phyloP scores from a whole-genome alignment of 2,329 filamentous ascomycete genomes.

The Pestalotiopsis sp. region DNA sequence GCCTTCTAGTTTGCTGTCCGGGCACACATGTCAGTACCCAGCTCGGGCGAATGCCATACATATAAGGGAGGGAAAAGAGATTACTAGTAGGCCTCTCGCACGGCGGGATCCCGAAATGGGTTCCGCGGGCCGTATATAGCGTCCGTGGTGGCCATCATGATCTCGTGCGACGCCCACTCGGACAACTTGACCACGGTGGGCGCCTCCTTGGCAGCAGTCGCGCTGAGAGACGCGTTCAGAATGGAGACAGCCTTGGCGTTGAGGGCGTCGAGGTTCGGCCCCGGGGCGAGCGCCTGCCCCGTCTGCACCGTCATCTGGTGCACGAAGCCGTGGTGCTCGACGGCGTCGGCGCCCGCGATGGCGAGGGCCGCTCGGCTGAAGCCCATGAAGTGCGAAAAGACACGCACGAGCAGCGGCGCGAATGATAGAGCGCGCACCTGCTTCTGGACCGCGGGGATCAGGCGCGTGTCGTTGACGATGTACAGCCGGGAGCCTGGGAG shows the following conservation, averaged over 20 bases:
- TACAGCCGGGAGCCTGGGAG: conserved; percentile 12
- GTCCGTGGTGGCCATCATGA: conserved; percentile 16
- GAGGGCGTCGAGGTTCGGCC: conserved; percentile 12
- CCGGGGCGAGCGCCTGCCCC: conserved; percentile 1
- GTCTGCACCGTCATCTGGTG: conserved; percentile 8
- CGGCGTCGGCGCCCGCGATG: conserved; percentile 8
- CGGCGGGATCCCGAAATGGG: conserved; percentile 8
- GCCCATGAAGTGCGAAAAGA: conserved; percentile 13
- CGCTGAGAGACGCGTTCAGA: conserved; percentile 3
- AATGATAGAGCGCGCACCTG: conserved; percentile 10
- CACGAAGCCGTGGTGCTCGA: conserved; percentile 14
- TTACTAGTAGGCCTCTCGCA: conserved; percentile 38
- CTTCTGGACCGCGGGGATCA: conserved; percentile 13
- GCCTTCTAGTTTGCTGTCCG: conserved; percentile 14
- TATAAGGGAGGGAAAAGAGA: not conserved
- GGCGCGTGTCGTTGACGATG: conserved; percentile 12
- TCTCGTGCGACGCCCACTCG: conserved; percentile 12
- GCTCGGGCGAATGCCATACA: not conserved
- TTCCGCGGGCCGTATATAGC: conserved; percentile 11
- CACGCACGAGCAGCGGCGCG: conserved; percentile 10
- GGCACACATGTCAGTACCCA: not conserved
- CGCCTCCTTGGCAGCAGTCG: not conserved
- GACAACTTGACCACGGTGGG: conserved; percentile 5
- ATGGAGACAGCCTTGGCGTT: conserved; percentile 10
- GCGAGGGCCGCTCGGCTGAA: conserved; percentile 3